Conservation (phyloP, 1,139 yeast species). For the Sugiyamaella pinicola region DNA sequence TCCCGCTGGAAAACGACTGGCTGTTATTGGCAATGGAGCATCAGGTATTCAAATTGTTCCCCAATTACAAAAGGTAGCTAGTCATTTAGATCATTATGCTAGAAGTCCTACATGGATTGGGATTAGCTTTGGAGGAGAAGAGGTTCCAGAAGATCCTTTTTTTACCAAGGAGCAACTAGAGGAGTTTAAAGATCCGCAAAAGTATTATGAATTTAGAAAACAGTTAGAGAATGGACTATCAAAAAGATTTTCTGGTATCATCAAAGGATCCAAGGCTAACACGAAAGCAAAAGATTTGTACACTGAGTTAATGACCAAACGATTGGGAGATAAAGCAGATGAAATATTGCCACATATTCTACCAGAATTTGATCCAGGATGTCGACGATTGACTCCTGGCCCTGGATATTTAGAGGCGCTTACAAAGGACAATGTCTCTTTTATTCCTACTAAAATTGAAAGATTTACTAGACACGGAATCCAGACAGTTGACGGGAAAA, state of each 20-base stretch:
- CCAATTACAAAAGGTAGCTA: conserved; percentile 22
- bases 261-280: conserved; percentile 23
- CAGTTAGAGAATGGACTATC: conserved; percentile 15
- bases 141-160: conserved; percentile 34
- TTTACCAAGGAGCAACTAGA: conserved; percentile 24
- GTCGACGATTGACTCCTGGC: conserved; percentile 31
- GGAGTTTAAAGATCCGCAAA: conserved; percentile 27
- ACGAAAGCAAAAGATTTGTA: conserved; percentile 3
- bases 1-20: conserved; percentile 32
- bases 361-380: conserved; percentile 28
- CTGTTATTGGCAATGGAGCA: conserved; percentile 38
- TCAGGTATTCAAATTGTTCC: conserved; percentile 34
- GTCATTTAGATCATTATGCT: conserved; percentile 19
- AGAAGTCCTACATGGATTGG: conserved; percentile 24
- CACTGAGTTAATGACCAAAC: conserved; percentile 12
- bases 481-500: conserved; percentile 28
- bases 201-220: conserved; percentile 18
- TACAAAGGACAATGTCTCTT: conserved; percentile 33
- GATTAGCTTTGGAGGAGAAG: conserved; percentile 37
- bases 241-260: conserved; percentile 21
- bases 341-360: conserved; percentile 25
- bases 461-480: conserved; percentile 29
- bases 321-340: conserved; percentile 9
- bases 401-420: conserved; percentile 34
- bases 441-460: conserved; percentile 25